Conservation (phyloP, 2,329 filamentous ascomycete genomes). For the Phyllosticta capitalensis region DNA sequence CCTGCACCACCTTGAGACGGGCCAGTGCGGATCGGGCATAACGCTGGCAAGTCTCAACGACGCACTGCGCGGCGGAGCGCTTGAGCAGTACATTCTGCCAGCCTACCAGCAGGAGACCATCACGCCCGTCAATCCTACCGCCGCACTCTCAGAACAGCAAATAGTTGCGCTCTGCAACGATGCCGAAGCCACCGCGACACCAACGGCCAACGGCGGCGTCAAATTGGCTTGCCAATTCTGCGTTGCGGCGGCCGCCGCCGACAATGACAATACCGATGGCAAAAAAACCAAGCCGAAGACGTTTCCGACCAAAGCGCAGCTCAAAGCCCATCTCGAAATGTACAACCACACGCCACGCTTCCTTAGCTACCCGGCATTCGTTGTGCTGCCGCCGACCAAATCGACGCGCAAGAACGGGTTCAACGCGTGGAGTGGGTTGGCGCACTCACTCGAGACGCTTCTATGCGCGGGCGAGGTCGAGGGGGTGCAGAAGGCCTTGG, state of each 20-base stretch:
- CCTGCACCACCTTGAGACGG: conserved; percentile 8
- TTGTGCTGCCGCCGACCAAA: conserved; percentile 7
- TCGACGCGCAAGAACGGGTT: conserved; percentile 7
- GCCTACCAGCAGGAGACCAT: neutral
- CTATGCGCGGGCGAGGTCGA: conserved; percentile 8
- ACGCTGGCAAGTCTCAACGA: conserved; percentile 1
- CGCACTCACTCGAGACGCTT: conserved; percentile 9
- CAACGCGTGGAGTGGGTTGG: conserved; percentile 6
- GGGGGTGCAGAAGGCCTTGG: conserved; percentile 8
- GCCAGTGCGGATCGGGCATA: conserved; percentile 7
- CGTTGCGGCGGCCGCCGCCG: neutral
- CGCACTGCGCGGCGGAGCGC: conserved; percentile 1
- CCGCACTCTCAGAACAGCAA: neutral
- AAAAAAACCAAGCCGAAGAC: neutral
- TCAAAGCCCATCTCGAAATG: conserved; percentile 1
- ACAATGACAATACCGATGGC: neutral
- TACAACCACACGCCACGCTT: conserved; percentile 10
- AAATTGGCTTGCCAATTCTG: conserved; percentile 7
- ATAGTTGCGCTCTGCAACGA: neutral
- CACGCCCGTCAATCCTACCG: neutral
- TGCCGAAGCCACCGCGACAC: neutral
- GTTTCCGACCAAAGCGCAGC: neutral
- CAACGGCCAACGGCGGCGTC: neutral
- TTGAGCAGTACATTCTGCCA: conserved; percentile 6
- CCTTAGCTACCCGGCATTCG: conserved; percentile 1